These are phyloP conservation scores for Nematodospora valgi DNA, from an alignment of 805 yeast species.

Conservation along the genomic window DNA sequence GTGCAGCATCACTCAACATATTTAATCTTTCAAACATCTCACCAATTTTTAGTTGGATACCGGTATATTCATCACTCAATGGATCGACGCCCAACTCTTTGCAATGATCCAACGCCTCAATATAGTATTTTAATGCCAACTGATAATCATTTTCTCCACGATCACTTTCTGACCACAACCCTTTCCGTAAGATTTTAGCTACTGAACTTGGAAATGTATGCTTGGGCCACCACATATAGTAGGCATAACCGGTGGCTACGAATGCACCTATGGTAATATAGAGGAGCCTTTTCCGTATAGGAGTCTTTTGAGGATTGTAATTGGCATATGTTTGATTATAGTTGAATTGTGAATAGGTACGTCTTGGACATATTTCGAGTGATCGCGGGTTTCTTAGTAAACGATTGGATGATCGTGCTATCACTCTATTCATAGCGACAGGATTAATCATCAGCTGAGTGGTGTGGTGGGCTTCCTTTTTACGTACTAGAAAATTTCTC, in stretches of 20 bases:
- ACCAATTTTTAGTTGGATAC: slow-evolving; percentile 80
- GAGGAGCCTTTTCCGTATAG: slow-evolving; percentile 13
- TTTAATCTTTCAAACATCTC: slow-evolving; percentile 79
- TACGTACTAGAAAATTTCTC: too few species aligned
- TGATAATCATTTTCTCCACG: slow-evolving; percentile 60
- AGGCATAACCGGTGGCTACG: slow-evolving; percentile 22
- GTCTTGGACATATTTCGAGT: too few species aligned
- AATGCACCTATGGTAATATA: slow-evolving; percentile 12
- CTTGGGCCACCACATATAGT: slow-evolving; percentile 58
- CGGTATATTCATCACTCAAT: slow-evolving; percentile 79
- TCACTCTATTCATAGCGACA: too few species aligned
- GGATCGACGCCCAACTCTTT: slow-evolving; percentile 52
- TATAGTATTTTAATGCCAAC: slow-evolving; percentile 67
- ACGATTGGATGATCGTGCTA: too few species aligned
- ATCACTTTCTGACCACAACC: slow-evolving; percentile 79
- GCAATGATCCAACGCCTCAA: slow-evolving; percentile 69
- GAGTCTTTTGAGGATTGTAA: slow-evolving; percentile 13
- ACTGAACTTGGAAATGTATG: slow-evolving; percentile 68
- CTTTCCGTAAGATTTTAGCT: slow-evolving; percentile 69
- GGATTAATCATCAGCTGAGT: too few species aligned
- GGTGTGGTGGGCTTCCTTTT: too few species aligned
- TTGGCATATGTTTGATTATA: slow-evolving; percentile 13
- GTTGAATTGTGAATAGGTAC: background rate
- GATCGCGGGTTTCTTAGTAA: too few species aligned
- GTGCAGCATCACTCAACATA: slow-evolving; percentile 59